Evolutionary conservation across 306 rosid genomes (phyloP), one percentile per base, ranked within the genome.

Genomic region (Quercus variabilis): DNA sequence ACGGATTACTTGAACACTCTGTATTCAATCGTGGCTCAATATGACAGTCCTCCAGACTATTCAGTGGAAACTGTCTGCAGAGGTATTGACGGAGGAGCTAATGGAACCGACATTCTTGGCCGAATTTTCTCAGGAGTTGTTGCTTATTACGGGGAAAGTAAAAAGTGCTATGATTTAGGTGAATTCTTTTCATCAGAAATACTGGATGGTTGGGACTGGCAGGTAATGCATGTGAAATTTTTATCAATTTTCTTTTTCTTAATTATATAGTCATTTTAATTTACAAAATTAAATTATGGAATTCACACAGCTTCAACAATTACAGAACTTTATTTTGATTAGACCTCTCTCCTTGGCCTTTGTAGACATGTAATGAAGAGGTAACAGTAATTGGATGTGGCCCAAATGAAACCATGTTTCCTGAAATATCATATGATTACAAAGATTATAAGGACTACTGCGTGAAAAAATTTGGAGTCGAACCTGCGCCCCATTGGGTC

Each of bases 401-500:
- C 67, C 17, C 31, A 13, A 59, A 59, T 59, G 62, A 69, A 60
- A 74, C 70, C 8, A 79, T 31, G 54, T 62, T 78, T 28, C 46
- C 25, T 4, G 20, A 62, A 1, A 0, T 0, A 4, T 82, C 84
- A 20, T 92, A 62, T 14, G 5, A 55, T 62, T 58, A 76, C 2
- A 23, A 55, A 49, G 41, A 6, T 5, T 87, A 19, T 74, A 78
- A 20, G 18, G 15, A 69, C 6, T 4, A 0, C 1, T 92, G 94
- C 87, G 38, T 81, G 23, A 1, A 13, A 0, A 1, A 0, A 17
- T 90, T 49, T 62, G 93, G 91, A 4, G 92, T 92, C 69, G 68
- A 81, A 25, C 91, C 97, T 77, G 86, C 92, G 0, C 91, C 93
- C 28, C 75, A 65, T 17, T 65, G 71, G 71, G 1, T 65, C 46